Percentiles rank a stretch among this genome's conserved stretches.
Conservation (phyloP, 1,284 basidiomycete species). For the Neonothopanus nambi region DNA sequence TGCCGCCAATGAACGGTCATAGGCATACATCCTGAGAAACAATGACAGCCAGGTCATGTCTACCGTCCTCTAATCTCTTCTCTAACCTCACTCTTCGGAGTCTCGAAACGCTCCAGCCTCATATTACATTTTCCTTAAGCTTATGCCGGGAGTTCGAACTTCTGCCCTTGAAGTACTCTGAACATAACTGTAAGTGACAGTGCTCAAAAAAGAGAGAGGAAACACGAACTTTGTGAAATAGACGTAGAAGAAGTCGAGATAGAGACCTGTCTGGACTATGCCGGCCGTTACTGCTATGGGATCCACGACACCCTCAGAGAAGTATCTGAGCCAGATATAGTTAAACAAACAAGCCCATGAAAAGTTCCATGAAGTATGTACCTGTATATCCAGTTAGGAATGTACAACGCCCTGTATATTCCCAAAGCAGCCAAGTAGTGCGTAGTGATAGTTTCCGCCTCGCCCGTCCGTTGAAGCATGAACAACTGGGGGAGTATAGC, state of each 20-base stretch:
- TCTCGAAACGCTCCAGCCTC: too few relatives aligned
- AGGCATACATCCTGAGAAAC: too few relatives aligned
- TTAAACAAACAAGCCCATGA: too few relatives aligned
- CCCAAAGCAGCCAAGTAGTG: constrained; percentile 98
- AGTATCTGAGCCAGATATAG: constrained; percentile 61
- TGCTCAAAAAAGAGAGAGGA: neutral
- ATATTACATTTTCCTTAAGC: constrained; percentile 4
- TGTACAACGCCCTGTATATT: constrained; percentile 91
- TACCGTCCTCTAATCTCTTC: too few relatives aligned
- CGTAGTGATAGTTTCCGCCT: constrained; percentile 98
- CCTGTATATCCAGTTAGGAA: constrained; percentile 99
- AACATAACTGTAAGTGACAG: neutral
- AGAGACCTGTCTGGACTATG: constrained; percentile 94
- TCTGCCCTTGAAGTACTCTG: constrained; percentile 26
- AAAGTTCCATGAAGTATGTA: constrained; percentile 33
- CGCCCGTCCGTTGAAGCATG: constrained; percentile 97
- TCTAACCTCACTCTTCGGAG: too few relatives aligned
- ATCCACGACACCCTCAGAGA: constrained; percentile 81
- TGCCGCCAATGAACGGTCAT: too few relatives aligned
- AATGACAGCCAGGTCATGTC: too few relatives aligned
- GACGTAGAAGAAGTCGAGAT: constrained; percentile 94
- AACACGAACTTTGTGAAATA: constrained; percentile 73
- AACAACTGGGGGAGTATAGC: constrained; percentile 98
- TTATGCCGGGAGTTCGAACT: constrained; percentile 25
- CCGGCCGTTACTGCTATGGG: constrained; percentile 94